Conservation (phyloP, 1,284 basidiomycete species). For the Irpex sp. region DNA sequence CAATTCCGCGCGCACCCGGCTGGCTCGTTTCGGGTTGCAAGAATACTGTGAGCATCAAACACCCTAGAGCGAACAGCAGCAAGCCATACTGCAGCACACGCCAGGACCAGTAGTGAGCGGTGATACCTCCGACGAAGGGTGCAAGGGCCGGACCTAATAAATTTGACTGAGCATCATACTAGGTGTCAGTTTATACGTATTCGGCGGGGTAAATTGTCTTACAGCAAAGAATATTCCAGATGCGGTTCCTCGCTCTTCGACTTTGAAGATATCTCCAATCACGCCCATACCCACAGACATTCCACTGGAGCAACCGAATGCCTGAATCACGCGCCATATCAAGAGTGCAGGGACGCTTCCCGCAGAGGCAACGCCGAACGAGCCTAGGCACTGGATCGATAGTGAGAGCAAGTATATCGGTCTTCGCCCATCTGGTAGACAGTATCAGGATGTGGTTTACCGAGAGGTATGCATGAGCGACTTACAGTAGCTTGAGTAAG, state of each 20-base stretch:
- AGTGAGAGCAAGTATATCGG: constrained; percentile 57
- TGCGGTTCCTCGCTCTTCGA: constrained; percentile 37
- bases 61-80: constrained; percentile 38
- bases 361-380: constrained; percentile 52
- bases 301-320: constrained; percentile 42
- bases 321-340: constrained; percentile 59
- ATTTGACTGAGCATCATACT: constrained; percentile 14
- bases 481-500: constrained; percentile 49
- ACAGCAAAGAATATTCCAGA: constrained; percentile 42
- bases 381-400: constrained; percentile 55
- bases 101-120: constrained; percentile 61
- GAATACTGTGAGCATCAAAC: constrained; percentile 40
- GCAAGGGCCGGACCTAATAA: constrained; percentile 30
- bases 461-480: constrained; percentile 4
- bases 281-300: constrained; percentile 42
- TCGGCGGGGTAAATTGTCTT: constrained; percentile 11
- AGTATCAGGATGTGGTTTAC: not conserved
- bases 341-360: constrained; percentile 47
- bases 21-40: constrained; percentile 73
- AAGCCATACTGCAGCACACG: constrained; percentile 56
- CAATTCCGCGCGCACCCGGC: constrained; percentile 44
- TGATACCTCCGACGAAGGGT: constrained; percentile 33
- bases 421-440: constrained; percentile 51
- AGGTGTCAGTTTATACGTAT: not conserved
- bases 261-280: constrained; percentile 40